Conservation (phyloP, 495 filamentous ascomycete genomes). For the Penicillium psychrofluorescens region DNA sequence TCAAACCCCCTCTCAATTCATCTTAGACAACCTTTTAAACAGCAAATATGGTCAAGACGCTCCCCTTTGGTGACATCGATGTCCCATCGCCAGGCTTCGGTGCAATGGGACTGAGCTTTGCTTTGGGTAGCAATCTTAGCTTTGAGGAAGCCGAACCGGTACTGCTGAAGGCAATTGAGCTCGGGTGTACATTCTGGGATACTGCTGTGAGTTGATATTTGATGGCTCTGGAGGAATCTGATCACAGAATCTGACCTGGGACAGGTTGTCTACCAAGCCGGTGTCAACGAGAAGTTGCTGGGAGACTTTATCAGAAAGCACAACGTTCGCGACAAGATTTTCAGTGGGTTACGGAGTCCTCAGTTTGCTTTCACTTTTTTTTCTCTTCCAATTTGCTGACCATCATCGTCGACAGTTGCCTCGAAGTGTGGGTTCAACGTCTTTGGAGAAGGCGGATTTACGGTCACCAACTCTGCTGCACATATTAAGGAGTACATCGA, state of each 20-base stretch:
- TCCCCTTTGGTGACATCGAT: conserved; percentile 32
- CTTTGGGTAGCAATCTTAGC: conserved; percentile 31
- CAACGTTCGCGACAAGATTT: conserved; percentile 40
- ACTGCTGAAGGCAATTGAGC: conserved; percentile 40
- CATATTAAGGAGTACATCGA: conserved; percentile 48
- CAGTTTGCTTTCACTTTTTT: no score
- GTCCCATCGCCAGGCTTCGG: conserved; percentile 39
- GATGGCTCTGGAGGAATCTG: background rate
- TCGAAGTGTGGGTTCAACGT: conserved; percentile 40
- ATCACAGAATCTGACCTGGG: background rate
- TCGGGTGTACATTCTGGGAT: conserved; percentile 49
- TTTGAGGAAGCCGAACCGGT: conserved; percentile 44
- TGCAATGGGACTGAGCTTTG: conserved; percentile 40
- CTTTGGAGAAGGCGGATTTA: conserved; percentile 13
- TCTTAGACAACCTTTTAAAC: background rate
- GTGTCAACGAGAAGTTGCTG: conserved; percentile 43
- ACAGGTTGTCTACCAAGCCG: conserved; percentile 41
- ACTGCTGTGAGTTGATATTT: conserved; percentile 29
- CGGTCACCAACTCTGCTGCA: conserved; percentile 38
- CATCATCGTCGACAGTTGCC: conserved; percentile 22
- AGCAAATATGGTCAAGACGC: conserved; percentile 32
- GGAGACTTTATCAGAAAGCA: conserved; percentile 48
- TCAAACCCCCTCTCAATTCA: no score
- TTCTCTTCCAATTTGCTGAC: background rate
- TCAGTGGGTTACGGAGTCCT: conserved; percentile 19